Evolutionary conservation across 1,284 basidiomycete species (phyloP).

Genomic region (Ceratobasidium sp.): DNA sequence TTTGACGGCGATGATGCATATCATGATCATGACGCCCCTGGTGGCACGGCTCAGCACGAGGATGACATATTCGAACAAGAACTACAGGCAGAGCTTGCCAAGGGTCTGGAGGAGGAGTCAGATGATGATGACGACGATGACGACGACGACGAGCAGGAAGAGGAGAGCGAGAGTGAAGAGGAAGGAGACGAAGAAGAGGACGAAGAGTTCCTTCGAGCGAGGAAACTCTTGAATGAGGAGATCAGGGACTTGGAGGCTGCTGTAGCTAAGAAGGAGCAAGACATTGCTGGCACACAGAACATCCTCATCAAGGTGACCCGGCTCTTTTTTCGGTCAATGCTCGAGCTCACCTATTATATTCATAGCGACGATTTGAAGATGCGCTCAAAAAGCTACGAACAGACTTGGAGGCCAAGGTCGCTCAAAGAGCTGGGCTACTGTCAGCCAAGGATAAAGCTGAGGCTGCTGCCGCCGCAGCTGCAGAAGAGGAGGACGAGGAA

Average conservation of each 20-base stretch:
- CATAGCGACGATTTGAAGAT: slow-evolving; percentile 91
- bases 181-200: slow-evolving; percentile 74
- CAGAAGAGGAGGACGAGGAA: slow-evolving; percentile 30
- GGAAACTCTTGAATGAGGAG: slow-evolving; percentile 85
- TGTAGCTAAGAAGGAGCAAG: slow-evolving; percentile 83
- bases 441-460: slow-evolving; percentile 36
- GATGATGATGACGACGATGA: slow-evolving; percentile 58
- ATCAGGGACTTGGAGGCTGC: slow-evolving; percentile 89
- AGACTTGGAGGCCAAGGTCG: slow-evolving; percentile 86
- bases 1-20: slow-evolving; percentile 32
- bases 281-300: slow-evolving; percentile 87
- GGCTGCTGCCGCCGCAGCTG: slow-evolving; percentile 1
- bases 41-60: slow-evolving; percentile 20
- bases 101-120: slow-evolving; percentile 28
- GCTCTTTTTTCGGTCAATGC: background rate
- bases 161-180: slow-evolving; percentile 69
- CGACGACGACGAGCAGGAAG: slow-evolving; percentile 65
- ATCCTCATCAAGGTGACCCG: slow-evolving; percentile 77
- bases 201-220: slow-evolving; percentile 68
- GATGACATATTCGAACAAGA: slow-evolving; percentile 36
- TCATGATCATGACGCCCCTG: slow-evolving; percentile 25
- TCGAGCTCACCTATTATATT: slow-evolving; percentile 15
- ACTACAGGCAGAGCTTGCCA: slow-evolving; percentile 24
- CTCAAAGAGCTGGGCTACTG: slow-evolving; percentile 61
- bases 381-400: slow-evolving; percentile 85